Evolutionary conservation across 2,329 filamentous ascomycete genomes (phyloP).

Genomic region (Pseudogymnoascus sp.): DNA sequence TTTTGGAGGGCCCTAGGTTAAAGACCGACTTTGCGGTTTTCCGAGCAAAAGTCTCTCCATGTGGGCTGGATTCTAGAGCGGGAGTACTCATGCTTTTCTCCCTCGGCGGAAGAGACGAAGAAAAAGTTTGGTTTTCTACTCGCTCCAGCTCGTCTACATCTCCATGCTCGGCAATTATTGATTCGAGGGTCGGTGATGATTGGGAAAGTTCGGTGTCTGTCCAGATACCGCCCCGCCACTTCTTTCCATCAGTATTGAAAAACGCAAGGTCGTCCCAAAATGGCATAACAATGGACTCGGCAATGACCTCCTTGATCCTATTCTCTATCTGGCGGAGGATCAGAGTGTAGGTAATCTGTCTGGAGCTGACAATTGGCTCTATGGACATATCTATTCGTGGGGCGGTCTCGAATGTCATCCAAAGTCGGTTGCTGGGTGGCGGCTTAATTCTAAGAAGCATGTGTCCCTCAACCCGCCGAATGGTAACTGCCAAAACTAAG

Average conservation of each 20-base stretch:
- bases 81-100: constrained; percentile 51
- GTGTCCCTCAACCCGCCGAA: constrained; percentile 81
- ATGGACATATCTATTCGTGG: constrained; percentile 92
- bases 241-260: constrained; percentile 68
- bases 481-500: constrained; percentile 73
- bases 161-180: constrained; percentile 35
- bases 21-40: constrained; percentile 30
- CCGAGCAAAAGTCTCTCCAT: constrained; percentile 35
- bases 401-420: constrained; percentile 90
- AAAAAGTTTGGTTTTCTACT: constrained; percentile 24
- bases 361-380: constrained; percentile 88
- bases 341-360: constrained; percentile 90
- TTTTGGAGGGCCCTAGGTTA: constrained; percentile 21
- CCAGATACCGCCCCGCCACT: constrained; percentile 80
- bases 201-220: constrained; percentile 38
- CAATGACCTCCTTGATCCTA: constrained; percentile 86
- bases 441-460: constrained; percentile 82
- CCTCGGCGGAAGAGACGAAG: constrained; percentile 33
- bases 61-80: constrained; percentile 31
- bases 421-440: constrained; percentile 89
- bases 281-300: constrained; percentile 81
- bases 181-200: constrained; percentile 27
- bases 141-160: constrained; percentile 36
- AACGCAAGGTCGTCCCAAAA: constrained; percentile 98
- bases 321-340: constrained; percentile 92